Evolutionary conservation across 768 basidiomycete genomes (phyloP), one percentile per base, ranked within the genome.

Genomic region (Rhizopogon rudus): DNA sequence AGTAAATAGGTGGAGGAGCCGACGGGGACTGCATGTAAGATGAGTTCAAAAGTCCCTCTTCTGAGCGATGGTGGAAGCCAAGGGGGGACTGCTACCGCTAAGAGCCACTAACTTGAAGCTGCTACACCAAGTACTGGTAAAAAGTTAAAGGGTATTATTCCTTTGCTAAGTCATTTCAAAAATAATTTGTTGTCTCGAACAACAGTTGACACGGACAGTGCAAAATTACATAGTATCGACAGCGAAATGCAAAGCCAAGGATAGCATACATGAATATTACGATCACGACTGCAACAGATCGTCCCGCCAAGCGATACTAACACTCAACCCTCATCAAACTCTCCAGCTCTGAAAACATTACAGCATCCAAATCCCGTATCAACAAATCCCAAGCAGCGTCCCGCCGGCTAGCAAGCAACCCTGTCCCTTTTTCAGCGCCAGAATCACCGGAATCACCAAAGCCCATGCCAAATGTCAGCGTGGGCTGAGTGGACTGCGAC

Each of bases 401-500:
- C 57, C 85, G 82, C 65, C 86, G 79, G 7, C 86, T 86, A 52
- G 84, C 88, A 33, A 91, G 73, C 52, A 93, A 68, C 2, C 91
- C 91, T 17, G 82, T 86, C 6, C 91, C 91, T 57, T 77, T 83
- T 67, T 93, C 89, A 45, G 78, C 72, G 9, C 75, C 75, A 16
- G 69, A 79, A 61, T 91, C 87, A 7, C 81, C 83, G 42, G 81
- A 77, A 65, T 91, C 91, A 1, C 86, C 82, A 63, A 87, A 91
- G 13, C 88, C 91, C 80, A 93, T 88, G n/a, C 90, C 91, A 66
- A 91, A 93, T 5, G 87, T 77, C 50, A 93, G 76, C 3, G 81
- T 80, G 5, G 89, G 79, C 48, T 75, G 75, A 17, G 73, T 71
- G 17, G 82, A 69, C 59, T 86, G 82, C 3, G 84, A 75, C 5